Evolutionary conservation across 768 basidiomycete species (phyloP), one percentile per base, ranked within the genome.

Genomic region (Botryobasidium botryosum): DNA sequence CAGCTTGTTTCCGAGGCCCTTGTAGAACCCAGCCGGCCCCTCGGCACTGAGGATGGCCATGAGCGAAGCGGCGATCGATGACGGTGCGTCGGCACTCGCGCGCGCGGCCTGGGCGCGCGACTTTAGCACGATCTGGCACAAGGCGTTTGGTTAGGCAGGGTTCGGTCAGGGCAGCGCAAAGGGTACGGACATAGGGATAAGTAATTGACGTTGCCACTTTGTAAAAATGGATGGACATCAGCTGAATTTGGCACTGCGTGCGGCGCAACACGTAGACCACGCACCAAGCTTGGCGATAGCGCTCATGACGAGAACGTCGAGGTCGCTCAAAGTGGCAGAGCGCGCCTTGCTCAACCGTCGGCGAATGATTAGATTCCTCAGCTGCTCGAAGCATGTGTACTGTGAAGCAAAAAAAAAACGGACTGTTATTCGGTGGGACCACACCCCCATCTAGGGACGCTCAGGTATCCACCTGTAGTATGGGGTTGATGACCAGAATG

Each of bases 231-330:
- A 17, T 29, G 26, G 25, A n/a, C n/a, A 8, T 33, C 26, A 40
- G 37, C 40, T 25, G 18, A 13, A 24, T 10, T 10, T 12, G 21
- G 3, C 13, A 17, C 28, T 8, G 7, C 70, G 72, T 18, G 71
- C 69, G 45, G 62, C 73, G 74, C 45, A 20, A 27, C 26, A 33
- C 41, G 24, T 37, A 26, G 41, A 10, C 20, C 1, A 50, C 54
- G 21, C 33, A 56, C 53, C 71, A 6, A 96, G 72, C 60, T 99
- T 97, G 8, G 87, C 85, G 32, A 92, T 57, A 1, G 94, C 94
- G 2, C 92, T 92, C n/a, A 97, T 72, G 49, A 90, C 54, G 68
- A 99, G 96, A 61, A 87, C 82, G 57, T 99, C 92, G 69, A 75
- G 71, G 55, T 94, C 88, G 6, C 74, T 69, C 29, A 97, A 64